Base-by-base conservation (phyloP, 1,284 basidiomycete genomes). In the Leccinum holopus region DNA sequence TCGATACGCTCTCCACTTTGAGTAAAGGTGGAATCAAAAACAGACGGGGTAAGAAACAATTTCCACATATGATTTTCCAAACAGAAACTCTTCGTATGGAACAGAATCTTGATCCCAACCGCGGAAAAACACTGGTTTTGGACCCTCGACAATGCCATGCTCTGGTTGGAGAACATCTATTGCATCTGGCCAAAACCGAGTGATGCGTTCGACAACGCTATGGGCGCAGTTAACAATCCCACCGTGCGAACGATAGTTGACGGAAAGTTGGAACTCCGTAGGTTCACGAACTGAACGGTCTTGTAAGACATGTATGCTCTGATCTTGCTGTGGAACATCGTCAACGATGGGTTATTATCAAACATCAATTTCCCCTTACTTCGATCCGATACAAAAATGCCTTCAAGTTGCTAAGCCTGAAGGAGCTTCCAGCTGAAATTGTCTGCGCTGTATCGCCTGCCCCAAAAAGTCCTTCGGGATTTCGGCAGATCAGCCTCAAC, bases 381-480 rank as follows among this genome's bases (percentile, higher is more conserved):
- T 90, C 86, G 0, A 84, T 71, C 25, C 83, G 79, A 61, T 83
- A 84, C 33, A 90, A 67, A 67, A 88, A 87, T 0, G 88, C 81
- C 66, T 87, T 91, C 60, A 92, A 70, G 47, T 91, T 88, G 64
- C 88, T 77, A 70, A 92, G 91, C 12, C 86, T 76, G 68, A 92
- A 92, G 0, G 87, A 83, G 61, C 87, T 89, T 0, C 90, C 90
- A 2, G 83, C 80, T 0, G 86, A 85, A 18, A 92, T 91, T 0
- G 89, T 88, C 67, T 92, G 90, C 0, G 90, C 89, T 0, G 90
- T 92, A 68, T 92, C 90, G 0, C 90, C 90, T 0, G 90, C 90
- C 87, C 87, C 92, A 68, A 91, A 90, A 25, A 89, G 73, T 0
- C 90, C 90, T 58, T 87, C 76, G 0, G 84, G 81, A 67, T 91